Evolutionary conservation across 1,139 yeast genomes (phyloP), one percentile per base, ranked within the genome.

Genomic region (Hyphopichia pseudoburtonii): DNA sequence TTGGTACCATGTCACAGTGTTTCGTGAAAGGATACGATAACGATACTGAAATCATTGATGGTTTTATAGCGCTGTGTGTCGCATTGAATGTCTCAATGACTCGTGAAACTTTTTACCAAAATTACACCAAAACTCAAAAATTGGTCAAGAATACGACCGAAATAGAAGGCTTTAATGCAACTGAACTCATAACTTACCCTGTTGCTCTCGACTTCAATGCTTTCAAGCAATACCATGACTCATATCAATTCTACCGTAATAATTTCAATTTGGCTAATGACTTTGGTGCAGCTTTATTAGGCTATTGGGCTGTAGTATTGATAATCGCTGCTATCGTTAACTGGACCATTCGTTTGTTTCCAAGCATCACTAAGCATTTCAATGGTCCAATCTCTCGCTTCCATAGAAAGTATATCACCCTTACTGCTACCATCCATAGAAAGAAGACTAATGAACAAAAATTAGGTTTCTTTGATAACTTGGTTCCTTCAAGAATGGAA

Each of bases 341-440:
- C 30, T 56, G 61, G 60, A 30, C 39, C 22, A 46, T 45, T 30
- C 45, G 43, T 16, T 26, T 51, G n/a, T 41, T 45, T 37, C 60
- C 61, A 10, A 25, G 30, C 3, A 27, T 37, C 10, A 34, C 34
- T 9, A 18, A 18, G 11, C 14, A 18, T 14, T 28, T 28, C n/a
- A 23, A 17, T 18, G 58, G 62, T 14, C 38, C 43, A 1, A 32
- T 64, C 0, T 42, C 62, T 12, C 71, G 68, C 33, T 28, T 42
- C n/a, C 51, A 56, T 48, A 66, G 77, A 49, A 63, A 60, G 32
- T 41, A 64, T 40, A 34, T 74, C 17, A 46, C 66, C 2, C 41
- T 76, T 24, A 76, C 80, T 5, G 73, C 81, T 1, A 48, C 67
- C 10, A 45, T 41, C 14, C 46, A 51, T 10, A 52, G 48, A 34